phyloP scores from a whole-genome alignment of 2,329 filamentous ascomycete species.

The Colletotrichum endophyticum region DNA sequence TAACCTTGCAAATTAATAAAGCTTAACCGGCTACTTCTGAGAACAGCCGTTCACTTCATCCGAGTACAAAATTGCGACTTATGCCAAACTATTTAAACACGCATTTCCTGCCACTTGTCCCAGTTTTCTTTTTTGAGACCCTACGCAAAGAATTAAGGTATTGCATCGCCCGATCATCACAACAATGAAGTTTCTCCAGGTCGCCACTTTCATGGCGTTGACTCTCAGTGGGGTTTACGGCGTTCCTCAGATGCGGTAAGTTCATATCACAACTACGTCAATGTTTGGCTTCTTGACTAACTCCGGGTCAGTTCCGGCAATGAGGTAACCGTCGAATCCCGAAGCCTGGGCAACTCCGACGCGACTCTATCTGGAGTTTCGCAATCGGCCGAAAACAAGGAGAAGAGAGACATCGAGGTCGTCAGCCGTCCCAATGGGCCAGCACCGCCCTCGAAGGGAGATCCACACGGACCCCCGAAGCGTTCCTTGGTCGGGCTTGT shows the following conservation, averaged over 20 bases:
- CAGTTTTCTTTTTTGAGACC: fast-evolving
- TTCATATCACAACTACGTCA: neutral
- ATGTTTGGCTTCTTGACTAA: neutral
- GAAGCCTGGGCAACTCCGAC: neutral
- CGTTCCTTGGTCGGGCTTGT: neutral
- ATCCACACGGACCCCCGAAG: neutral
- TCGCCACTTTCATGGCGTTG: neutral
- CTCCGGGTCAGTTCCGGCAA: neutral
- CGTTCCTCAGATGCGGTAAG: neutral
- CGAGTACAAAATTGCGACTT: neutral
- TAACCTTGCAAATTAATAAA: neutral
- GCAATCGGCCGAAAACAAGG: neutral
- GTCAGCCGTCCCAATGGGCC: neutral
- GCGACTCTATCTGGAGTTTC: neutral
- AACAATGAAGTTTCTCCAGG: neutral
- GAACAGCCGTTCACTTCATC: neutral
- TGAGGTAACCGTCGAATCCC: neutral
- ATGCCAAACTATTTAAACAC: neutral
- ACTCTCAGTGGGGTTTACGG: neutral
- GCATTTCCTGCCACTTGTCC: neutral
- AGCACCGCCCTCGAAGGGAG: neutral
- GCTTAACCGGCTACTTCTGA: neutral
- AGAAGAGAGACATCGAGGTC: neutral
- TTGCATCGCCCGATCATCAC: neutral
- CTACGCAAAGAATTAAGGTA: neutral